Base-by-base conservation (phyloP, 441 rosid genomes). In the Corymbia calophylla region DNA sequence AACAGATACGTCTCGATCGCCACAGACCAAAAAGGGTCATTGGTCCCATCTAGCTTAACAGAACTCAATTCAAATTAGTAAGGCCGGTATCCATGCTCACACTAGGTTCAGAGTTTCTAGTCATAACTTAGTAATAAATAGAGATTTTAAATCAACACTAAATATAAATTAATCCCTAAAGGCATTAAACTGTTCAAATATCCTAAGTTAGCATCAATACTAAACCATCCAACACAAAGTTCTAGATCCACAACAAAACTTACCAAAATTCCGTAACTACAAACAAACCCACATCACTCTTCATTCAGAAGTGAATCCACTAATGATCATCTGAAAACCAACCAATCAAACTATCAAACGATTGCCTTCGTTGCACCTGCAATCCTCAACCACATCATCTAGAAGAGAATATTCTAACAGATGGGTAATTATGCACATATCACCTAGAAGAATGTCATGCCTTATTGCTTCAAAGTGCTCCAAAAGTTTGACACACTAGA, bases 341-440 rank as follows among this genome's bases (percentile, higher is more conserved):
- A 58, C 14, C 64, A 25, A 58, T 29, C 64, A 58, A 25, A 58
- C 2, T 58, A 0, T 58, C 25, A 58, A 58, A 58, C 3, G 14
- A 58, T 58, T 58, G n/a, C 62, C 23, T 58, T 58, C 6, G 14
- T 6, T 58, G 3, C 64, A 58, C 14, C 7, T 23, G 64, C 64
- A 58, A 58, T 58, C 0, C 62, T 58, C 0, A 0, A 29, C 60
- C n/a, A 25, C 25, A 58, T 58, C 23, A 25, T 29, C 62, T 58
- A 58, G n/a, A 58, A 25, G 62, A 58, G 62, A 58, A 58, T 25
- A 58, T 2, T 29, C 3, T 58, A 13, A 25, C 62, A 58, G 0
- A 58, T 58, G 62, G 62, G 0, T 58, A 58, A 25, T 12, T 58
- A 0, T 5, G 1, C 6, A 13, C n/a, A 0, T 13, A 58, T 58